Percentiles rank a stretch among this genome's conserved stretches.
Evolutionary conservation across 441 rosid species (phyloP).

Genomic region (Gossypium lobatum): DNA sequence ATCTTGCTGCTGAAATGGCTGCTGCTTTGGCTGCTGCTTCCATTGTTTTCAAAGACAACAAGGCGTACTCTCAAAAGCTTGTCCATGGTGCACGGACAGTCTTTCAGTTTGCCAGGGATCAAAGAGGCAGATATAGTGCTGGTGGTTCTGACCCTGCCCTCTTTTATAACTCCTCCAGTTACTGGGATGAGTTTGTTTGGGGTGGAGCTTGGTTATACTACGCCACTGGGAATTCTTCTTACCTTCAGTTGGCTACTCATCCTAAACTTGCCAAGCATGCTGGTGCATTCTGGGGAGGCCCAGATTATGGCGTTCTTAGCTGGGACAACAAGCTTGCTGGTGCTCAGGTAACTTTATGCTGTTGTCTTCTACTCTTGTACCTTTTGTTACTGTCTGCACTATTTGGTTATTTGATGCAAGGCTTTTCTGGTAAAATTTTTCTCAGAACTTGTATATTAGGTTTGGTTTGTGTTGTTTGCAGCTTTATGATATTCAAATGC

Average conservation of each 20-base stretch:
- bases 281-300: conserved; percentile 65
- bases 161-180: conserved; percentile 65
- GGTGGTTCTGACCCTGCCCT: conserved; percentile 41
- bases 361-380: conserved; percentile 9
- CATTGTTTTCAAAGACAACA: conserved; percentile 83
- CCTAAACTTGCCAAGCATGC: conserved; percentile 51
- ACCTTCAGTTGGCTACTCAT: conserved; percentile 59
- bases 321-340: conserved; percentile 97
- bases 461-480: neutral
- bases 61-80: conserved; percentile 69
- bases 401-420: neutral
- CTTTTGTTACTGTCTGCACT: neutral
- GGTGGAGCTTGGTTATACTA: conserved; percentile 88
- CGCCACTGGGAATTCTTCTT: conserved; percentile 72
- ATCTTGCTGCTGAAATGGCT: conserved; percentile 93
- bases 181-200: conserved; percentile 88
- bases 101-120: conserved; percentile 49
- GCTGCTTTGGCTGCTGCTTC: conserved; percentile 93
- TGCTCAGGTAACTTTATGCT: conserved; percentile 54
- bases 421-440: neutral
- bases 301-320: conserved; percentile 68
- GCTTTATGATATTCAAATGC: neutral
- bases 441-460: neutral
- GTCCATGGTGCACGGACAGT: conserved; percentile 78
- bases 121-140: conserved; percentile 67